Conservation (phyloP, 1,284 basidiomycete genomes). For the Rhodotorula mucilaginosa region DNA sequence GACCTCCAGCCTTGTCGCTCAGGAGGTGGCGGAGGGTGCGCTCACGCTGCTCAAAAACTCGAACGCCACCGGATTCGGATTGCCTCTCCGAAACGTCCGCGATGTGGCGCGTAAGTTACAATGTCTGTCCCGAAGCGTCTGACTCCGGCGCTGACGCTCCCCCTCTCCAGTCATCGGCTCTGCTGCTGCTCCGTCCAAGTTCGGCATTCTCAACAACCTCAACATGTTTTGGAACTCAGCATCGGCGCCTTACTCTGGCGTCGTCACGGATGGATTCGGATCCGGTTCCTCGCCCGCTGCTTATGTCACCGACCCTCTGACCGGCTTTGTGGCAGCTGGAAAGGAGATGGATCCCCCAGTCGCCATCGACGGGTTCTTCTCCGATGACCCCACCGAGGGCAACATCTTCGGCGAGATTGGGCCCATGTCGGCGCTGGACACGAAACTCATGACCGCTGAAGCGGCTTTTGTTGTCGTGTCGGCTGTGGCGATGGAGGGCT, state of each 20-base stretch:
- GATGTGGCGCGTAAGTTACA: conserved; percentile 5
- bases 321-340: not conserved
- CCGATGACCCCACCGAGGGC: not conserved
- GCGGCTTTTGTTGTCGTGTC: conserved; percentile 34
- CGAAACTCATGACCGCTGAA: conserved; percentile 27
- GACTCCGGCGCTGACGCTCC: not conserved
- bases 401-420: conserved; percentile 1
- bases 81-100: conserved; percentile 59
- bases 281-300: not conserved
- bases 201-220: conserved; percentile 14
- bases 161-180: conserved; percentile 52
- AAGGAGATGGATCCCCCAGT: not conserved
- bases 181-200: conserved; percentile 18
- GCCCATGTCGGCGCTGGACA: conserved; percentile 28
- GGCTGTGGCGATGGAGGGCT: conserved; percentile 19
- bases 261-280: conserved; percentile 13
- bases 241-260: not conserved
- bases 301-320: conserved; percentile 6
- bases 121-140: not conserved
- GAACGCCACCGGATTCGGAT: conserved; percentile 45
- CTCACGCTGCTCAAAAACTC: conserved; percentile 74
- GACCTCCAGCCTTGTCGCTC: conserved; percentile 55
- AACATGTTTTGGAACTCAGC: conserved; percentile 1
- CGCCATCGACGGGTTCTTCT: conserved; percentile 16
- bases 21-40: conserved; percentile 69